Conservation (phyloP, 805 yeast species). For the Dipodascus albidus region DNA sequence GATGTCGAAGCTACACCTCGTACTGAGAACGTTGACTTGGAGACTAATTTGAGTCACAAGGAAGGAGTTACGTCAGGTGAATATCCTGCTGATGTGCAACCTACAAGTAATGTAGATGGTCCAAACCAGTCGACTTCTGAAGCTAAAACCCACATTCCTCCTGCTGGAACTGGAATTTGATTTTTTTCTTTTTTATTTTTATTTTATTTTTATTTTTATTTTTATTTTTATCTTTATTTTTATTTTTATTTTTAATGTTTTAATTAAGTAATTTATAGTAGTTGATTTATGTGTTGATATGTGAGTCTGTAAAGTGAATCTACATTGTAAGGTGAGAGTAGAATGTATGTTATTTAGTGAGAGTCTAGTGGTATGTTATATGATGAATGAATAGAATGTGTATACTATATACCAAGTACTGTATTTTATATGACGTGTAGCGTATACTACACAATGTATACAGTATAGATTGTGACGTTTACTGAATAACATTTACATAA, state of each 20-base stretch:
- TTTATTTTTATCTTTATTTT: too few species aligned
- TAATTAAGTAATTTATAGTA: background rate
- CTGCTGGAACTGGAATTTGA: background rate
- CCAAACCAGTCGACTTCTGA: background rate
- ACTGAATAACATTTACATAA: too few species aligned
- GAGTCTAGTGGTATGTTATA: too few species aligned
- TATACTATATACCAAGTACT: too few species aligned
- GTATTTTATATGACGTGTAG: too few species aligned
- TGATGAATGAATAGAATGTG: too few species aligned
- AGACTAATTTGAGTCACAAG: background rate
- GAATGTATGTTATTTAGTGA: too few species aligned
- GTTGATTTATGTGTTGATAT: background rate
- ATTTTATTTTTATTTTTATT: too few species aligned
- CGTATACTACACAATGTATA: too few species aligned
- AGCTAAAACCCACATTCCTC: background rate
- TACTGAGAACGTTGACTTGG: background rate
- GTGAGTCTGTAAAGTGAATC: background rate
- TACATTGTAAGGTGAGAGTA: too few species aligned
- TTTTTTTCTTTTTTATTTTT: too few species aligned
- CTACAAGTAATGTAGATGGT: background rate
- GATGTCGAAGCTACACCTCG: background rate
- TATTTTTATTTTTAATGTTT: background rate
- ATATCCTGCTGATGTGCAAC: background rate
- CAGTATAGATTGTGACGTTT: too few species aligned
- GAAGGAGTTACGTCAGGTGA: background rate